A percentile compares a stretch with the other conserved stretches of the same genome.
These are phyloP conservation scores for Achlya hypogyna DNA, from an alignment of 352 stramenopile genomes.

Conservation along the genomic window DNA sequence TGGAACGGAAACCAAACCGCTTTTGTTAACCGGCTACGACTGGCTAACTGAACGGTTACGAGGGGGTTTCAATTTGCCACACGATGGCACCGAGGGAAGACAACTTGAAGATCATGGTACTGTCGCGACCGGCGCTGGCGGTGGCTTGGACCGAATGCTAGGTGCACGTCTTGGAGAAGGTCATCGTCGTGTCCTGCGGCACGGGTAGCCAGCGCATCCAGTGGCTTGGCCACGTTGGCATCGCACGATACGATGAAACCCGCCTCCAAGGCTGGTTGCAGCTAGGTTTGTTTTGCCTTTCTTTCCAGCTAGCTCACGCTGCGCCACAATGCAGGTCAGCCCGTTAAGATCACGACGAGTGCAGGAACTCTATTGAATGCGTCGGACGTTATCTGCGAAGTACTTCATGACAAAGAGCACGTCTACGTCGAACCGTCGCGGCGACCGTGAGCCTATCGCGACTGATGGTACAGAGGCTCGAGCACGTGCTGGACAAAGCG, in stretches of 20 bases:
- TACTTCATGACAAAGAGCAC: conserved; percentile 43
- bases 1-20: too few species aligned
- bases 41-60: too few species aligned
- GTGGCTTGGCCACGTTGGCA: conserved; percentile 61
- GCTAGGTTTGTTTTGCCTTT: conserved; percentile 24
- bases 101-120: conserved; percentile 19
- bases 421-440: conserved; percentile 55
- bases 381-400: conserved; percentile 58
- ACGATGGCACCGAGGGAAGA: neutral
- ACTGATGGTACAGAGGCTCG: neutral
- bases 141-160: neutral
- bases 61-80: too few species aligned
- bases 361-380: conserved; percentile 26
- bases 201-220: conserved; percentile 63
- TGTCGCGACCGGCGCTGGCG: too few species aligned
- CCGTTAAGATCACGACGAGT: conserved; percentile 9
- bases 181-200: conserved; percentile 57
- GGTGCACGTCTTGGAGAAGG: conserved; percentile 58
- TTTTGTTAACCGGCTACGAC: too few species aligned
- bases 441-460: neutral
- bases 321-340: conserved; percentile 31
- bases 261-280: conserved; percentile 38
- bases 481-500: conserved; percentile 5
- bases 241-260: conserved; percentile 52
- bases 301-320: conserved; percentile 33